A percentile compares a stretch with the other conserved stretches of the same genome.
Evolutionary conservation across 106 monocot species (phyloP).

Genomic region (Chionographis japonica): DNA sequence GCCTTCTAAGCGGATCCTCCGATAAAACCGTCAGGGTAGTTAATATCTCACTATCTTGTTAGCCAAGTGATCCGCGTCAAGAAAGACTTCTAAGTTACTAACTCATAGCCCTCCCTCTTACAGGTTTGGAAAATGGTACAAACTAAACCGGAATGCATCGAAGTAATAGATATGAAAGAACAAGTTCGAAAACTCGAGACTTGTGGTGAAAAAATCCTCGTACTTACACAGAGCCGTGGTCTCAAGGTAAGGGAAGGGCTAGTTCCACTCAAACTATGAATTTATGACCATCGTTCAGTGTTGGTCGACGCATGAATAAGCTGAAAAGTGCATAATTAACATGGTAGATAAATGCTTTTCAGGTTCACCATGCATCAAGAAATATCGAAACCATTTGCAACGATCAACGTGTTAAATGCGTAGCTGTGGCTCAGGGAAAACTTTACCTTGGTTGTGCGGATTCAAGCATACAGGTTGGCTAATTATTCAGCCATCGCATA

Average conservation of each 20-base stretch:
- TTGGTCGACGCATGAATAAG: not conserved
- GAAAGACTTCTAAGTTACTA: not conserved
- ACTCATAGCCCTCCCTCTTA: slow-evolving; percentile 2
- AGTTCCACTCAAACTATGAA: not conserved
- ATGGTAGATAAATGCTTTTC: slow-evolving; percentile 1
- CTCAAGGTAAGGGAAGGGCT: slow-evolving; percentile 53
- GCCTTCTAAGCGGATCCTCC: slow-evolving; percentile 81
- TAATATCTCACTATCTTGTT: not conserved
- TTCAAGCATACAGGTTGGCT: slow-evolving; percentile 82
- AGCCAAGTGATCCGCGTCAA: not conserved
- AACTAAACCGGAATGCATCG: slow-evolving; percentile 68
- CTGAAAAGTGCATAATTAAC: not conserved
- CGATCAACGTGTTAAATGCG: slow-evolving; percentile 49
- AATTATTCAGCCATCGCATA: not conserved
- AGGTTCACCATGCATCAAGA: slow-evolving; percentile 73
- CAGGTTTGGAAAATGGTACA: slow-evolving; percentile 84
- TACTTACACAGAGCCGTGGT: slow-evolving; percentile 47
- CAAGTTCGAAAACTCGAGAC: slow-evolving; percentile 58
- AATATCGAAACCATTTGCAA: slow-evolving; percentile 57
- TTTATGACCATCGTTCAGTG: not conserved
- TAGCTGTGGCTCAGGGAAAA: slow-evolving; percentile 56
- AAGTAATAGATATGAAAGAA: slow-evolving; percentile 76
- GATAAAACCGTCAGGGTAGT: slow-evolving; percentile 85
- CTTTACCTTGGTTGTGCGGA: slow-evolving; percentile 75
- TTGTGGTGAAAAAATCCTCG: slow-evolving; percentile 62